phyloP scores from a whole-genome alignment of 2,329 filamentous ascomycete genomes.

The Sporothrix variecibatus region DNA sequence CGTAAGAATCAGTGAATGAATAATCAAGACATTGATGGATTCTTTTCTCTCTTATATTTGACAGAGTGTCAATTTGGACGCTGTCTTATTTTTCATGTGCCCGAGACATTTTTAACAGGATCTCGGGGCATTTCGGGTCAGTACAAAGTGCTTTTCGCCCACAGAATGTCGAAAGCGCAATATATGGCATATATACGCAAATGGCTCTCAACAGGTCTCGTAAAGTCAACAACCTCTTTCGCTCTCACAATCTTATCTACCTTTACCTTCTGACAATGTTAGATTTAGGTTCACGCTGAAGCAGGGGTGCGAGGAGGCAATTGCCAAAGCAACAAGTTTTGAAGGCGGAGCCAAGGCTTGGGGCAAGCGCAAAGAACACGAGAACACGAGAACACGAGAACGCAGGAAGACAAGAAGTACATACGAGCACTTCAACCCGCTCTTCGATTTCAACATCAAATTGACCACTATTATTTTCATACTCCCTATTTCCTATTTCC shows the following conservation, averaged over 20 bases:
- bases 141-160: not conserved
- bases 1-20: conserved; percentile 10
- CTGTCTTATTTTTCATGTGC: not conserved
- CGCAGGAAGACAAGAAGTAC: not conserved
- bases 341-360: conserved; percentile 3
- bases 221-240: not conserved
- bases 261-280: not conserved
- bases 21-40: not conserved
- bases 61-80: not conserved
- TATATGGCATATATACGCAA: not conserved
- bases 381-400: not conserved
- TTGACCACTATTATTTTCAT: not conserved
- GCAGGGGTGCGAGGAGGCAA: conserved; percentile 2
- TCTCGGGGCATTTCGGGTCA: not conserved
- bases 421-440: conserved; percentile 11
- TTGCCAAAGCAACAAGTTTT: conserved; percentile 3
- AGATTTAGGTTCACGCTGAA: not conserved
- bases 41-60: not conserved
- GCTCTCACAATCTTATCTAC: no score
- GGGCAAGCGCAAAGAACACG: not conserved
- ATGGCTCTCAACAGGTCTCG: not conserved
- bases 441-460: not conserved
- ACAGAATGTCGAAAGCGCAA: not conserved
- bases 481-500: not conserved
- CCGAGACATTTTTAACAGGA: not conserved